Conservation (phyloP, 495 filamentous ascomycete genomes). For the Copromyces sp. region DNA sequence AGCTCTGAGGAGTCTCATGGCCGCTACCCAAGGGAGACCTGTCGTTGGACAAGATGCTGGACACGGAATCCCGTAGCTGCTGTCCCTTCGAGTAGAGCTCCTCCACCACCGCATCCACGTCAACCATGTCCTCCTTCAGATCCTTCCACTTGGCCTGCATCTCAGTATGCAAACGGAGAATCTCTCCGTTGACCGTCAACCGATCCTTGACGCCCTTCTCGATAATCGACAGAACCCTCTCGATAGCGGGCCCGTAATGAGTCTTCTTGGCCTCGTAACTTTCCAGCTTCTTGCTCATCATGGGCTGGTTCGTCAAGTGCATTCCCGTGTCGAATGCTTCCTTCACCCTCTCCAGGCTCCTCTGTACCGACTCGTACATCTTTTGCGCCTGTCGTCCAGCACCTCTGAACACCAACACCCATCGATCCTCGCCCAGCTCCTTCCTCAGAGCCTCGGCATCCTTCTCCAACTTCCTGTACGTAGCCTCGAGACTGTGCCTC, state of each 20-base stretch:
- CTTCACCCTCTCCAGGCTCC: slow-evolving; percentile 70
- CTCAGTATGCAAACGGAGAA: slow-evolving; percentile 70
- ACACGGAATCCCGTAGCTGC: slow-evolving; percentile 85
- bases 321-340: slow-evolving; percentile 67
- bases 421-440: slow-evolving; percentile 88
- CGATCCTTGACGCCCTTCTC: slow-evolving; percentile 86
- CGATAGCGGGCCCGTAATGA: slow-evolving; percentile 92
- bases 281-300: slow-evolving; percentile 70
- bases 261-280: slow-evolving; percentile 91
- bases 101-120: slow-evolving; percentile 63
- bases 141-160: slow-evolving; percentile 69
- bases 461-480: slow-evolving; percentile 70
- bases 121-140: slow-evolving; percentile 62
- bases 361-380: slow-evolving; percentile 86
- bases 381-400: slow-evolving; percentile 88
- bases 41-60: slow-evolving; percentile 81
- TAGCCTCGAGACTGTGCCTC: slow-evolving; percentile 57
- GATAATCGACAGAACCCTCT: slow-evolving; percentile 79
- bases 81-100: slow-evolving; percentile 58
- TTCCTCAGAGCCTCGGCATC: slow-evolving; percentile 80
- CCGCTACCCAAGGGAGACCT: slow-evolving; percentile 63
- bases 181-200: slow-evolving; percentile 89
- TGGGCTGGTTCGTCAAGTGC: slow-evolving; percentile 55
- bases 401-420: slow-evolving; percentile 88
- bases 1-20: slow-evolving; percentile 73